Conservation (phyloP, 2,329 filamentous ascomycete species). For the Diaporthe citriasiana region DNA sequence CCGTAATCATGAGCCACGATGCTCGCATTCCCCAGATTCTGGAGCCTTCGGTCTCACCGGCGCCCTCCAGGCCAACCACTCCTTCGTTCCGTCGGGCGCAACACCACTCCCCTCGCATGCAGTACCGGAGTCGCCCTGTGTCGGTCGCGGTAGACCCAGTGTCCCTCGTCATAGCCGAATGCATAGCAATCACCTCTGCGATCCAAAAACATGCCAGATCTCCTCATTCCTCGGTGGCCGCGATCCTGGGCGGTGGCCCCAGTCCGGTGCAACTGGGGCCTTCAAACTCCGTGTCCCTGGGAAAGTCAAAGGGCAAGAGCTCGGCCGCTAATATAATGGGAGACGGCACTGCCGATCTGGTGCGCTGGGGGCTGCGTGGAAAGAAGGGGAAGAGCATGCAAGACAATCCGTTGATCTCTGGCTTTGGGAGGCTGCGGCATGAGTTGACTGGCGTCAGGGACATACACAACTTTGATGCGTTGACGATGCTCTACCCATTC, state of each 20-base stretch:
- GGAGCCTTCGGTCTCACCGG: constrained; percentile 45
- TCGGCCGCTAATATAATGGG: constrained; percentile 52
- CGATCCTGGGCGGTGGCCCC: constrained; percentile 86
- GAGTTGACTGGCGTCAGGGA: constrained; percentile 93
- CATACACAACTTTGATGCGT: constrained; percentile 89
- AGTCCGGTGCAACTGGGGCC: constrained; percentile 69
- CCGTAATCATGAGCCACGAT: constrained; percentile 46
- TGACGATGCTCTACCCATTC: constrained; percentile 91
- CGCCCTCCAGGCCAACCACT: constrained; percentile 48
- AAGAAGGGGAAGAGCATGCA: constrained; percentile 98
- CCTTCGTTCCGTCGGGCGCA: constrained; percentile 47
- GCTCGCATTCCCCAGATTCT: constrained; percentile 44
- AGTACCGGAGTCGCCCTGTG: constrained; percentile 73
- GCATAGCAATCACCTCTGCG: constrained; percentile 96
- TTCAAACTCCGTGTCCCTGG: constrained; percentile 58
- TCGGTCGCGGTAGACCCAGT: constrained; percentile 91
- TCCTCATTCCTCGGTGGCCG: constrained; percentile 95
- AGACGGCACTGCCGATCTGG: constrained; percentile 66
- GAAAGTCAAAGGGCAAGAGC: constrained; percentile 58
- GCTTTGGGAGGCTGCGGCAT: constrained; percentile 89
- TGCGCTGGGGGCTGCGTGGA: constrained; percentile 90
- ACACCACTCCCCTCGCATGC: constrained; percentile 60
- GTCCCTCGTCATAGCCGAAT: constrained; percentile 96
- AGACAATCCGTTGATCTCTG: constrained; percentile 95
- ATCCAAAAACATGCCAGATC: constrained; percentile 98